phyloP scores from a whole-genome alignment of 2,329 filamentous ascomycete genomes.

The Chalara sp. region DNA sequence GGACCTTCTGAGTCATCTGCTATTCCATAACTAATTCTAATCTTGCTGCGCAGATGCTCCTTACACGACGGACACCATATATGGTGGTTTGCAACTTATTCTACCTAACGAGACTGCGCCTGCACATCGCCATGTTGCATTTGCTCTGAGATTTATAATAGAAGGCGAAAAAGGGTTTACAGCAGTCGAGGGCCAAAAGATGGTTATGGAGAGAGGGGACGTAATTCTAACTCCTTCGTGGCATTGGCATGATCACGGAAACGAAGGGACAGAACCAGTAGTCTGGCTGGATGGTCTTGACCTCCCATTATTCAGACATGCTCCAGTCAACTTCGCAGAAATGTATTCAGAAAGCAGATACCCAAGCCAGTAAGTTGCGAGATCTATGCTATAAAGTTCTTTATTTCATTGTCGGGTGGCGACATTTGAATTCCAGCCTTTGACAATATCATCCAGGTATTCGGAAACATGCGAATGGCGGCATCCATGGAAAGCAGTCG shows the following conservation, averaged over 20 bases:
- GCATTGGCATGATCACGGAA: conserved; percentile 43
- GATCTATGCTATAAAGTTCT: too few species aligned
- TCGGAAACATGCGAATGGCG: not conserved
- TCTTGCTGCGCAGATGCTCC: conserved; percentile 25
- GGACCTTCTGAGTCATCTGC: too few species aligned
- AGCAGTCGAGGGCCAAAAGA: conserved; percentile 34
- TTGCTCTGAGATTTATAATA: conserved; percentile 39
- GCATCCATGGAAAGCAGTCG: not conserved
- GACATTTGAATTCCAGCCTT: too few species aligned
- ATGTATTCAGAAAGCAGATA: not conserved
- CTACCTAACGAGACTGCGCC: conserved; percentile 37
- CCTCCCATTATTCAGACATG: conserved; percentile 34
- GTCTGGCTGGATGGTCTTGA: conserved; percentile 42
- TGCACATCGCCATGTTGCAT: conserved; percentile 37
- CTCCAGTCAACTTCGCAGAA: conserved; percentile 39
- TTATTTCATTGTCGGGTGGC: too few species aligned
- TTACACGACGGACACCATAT: conserved; percentile 38
- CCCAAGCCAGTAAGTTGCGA: not conserved
- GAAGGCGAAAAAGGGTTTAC: conserved; percentile 38
- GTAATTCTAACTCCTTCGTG: conserved; percentile 40
- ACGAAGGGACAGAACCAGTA: conserved; percentile 36
- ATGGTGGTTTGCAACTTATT: conserved; percentile 37
- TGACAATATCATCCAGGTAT: not conserved
- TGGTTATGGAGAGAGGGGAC: conserved; percentile 37
- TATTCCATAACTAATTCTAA: too few species aligned